Percentiles rank a stretch among this genome's conserved stretches.
These are phyloP conservation scores for Mycena maculata DNA, from an alignment of 768 basidiomycete genomes.

Conservation along the genomic window DNA sequence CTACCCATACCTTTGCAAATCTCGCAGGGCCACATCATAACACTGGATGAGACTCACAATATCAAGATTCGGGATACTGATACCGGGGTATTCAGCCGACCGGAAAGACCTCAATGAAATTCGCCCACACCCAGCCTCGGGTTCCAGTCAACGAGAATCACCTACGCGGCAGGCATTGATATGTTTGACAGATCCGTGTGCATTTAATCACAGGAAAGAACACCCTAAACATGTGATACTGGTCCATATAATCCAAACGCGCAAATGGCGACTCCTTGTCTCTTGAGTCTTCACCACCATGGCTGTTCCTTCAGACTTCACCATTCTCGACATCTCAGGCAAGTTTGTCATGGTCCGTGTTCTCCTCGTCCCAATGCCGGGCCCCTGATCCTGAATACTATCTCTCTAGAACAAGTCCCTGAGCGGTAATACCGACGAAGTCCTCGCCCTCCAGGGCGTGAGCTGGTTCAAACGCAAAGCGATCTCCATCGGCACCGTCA, in stretches of 20 bases:
- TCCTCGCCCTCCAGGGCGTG: slow-evolving; percentile 77
- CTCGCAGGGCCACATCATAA: too few species aligned
- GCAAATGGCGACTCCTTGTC: background rate
- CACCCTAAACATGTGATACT: too few species aligned
- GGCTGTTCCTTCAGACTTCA: slow-evolving; percentile 73
- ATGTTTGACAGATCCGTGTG: too few species aligned
- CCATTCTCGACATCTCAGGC: slow-evolving; percentile 69
- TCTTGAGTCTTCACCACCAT: slow-evolving; percentile 49
- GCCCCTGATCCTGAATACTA: background rate
- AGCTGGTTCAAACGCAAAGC: slow-evolving; percentile 76
- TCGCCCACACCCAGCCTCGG: too few species aligned
- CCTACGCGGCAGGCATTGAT: too few species aligned
- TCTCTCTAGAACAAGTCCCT: slow-evolving; percentile 72
- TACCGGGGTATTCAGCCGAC: too few species aligned
- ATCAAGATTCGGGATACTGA: too few species aligned
- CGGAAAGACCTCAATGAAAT: background rate
- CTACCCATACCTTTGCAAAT: too few species aligned
- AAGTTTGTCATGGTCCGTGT: slow-evolving; percentile 67
- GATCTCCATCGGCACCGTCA: slow-evolving; percentile 67
- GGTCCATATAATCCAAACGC: background rate
- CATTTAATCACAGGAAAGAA: too few species aligned
- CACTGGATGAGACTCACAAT: too few species aligned
- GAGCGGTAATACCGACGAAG: slow-evolving; percentile 69
- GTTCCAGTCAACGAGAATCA: too few species aligned
- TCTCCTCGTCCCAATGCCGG: background rate